phyloP scores from a whole-genome alignment of 257 asterid species.

The Solanum sitiens region DNA sequence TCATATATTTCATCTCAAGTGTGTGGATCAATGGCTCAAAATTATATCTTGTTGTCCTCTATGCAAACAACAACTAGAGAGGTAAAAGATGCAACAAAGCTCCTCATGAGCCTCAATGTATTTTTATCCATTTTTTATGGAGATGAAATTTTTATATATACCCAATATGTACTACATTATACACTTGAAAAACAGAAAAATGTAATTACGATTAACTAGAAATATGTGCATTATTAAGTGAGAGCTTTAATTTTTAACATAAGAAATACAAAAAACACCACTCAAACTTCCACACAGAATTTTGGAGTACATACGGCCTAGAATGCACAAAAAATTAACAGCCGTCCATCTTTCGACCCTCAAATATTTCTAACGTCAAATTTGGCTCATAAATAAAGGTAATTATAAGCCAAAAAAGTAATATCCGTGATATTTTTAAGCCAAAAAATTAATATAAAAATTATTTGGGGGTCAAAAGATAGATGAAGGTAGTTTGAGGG shows the following conservation, averaged over 20 bases:
- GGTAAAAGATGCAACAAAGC: slow-evolving; percentile 4
- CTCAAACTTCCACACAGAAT: background rate
- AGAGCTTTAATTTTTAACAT: no score
- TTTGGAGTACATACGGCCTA: background rate
- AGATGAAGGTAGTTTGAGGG: background rate
- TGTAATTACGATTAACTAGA: background rate
- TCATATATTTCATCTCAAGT: slow-evolving; percentile 70
- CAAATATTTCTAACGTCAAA: background rate
- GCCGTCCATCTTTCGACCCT: no score
- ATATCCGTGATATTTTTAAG: no score
- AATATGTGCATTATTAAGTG: background rate
- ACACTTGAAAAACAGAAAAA: background rate
- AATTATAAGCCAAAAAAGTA: no score
- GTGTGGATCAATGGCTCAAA: slow-evolving; percentile 96
- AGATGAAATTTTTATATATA: background rate
- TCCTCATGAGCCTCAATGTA: background rate
- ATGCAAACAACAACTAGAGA: slow-evolving; percentile 32
- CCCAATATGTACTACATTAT: background rate
- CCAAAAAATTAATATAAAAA: no score
- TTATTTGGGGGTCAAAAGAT: background rate
- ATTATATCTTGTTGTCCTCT: slow-evolving; percentile 69
- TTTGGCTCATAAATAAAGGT: no score
- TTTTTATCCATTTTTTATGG: background rate
- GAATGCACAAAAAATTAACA: no score
- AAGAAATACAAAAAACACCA: background rate